Conservation (phyloP, 768 basidiomycete genomes). For the Russula compacta region DNA sequence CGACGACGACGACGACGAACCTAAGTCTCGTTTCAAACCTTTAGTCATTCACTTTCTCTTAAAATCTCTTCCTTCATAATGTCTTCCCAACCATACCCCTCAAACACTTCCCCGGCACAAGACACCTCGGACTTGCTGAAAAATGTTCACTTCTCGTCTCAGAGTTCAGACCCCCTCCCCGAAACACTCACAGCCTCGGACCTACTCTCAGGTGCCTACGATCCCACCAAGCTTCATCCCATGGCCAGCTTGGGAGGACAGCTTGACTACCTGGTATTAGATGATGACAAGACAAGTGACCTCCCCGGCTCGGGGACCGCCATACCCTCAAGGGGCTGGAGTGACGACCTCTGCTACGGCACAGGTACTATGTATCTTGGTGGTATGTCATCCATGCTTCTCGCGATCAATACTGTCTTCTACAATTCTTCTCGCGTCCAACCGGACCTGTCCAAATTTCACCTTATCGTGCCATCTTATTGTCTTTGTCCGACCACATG, state of each 20-base stretch:
- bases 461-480: slow-evolving; percentile 43
- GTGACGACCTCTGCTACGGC: slow-evolving; percentile 98
- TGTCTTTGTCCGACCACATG: slow-evolving; percentile 76
- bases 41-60: background rate
- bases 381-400: slow-evolving; percentile 50
- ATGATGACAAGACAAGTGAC: slow-evolving; percentile 91
- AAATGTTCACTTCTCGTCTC: slow-evolving; percentile 23
- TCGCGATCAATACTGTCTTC: slow-evolving; percentile 24
- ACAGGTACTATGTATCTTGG: slow-evolving; percentile 98
- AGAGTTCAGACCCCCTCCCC: slow-evolving; percentile 33
- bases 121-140: slow-evolving; percentile 17
- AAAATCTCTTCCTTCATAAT: background rate
- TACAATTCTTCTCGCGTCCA: slow-evolving; percentile 40
- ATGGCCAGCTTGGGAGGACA: slow-evolving; percentile 87
- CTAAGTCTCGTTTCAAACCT: background rate
- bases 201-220: slow-evolving; percentile 79
- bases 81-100: slow-evolving; percentile 9
- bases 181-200: slow-evolving; percentile 74
- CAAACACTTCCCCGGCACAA: background rate
- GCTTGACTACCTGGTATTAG: slow-evolving; percentile 90
- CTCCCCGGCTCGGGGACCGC: slow-evolving; percentile 86
- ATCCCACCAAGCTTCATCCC: slow-evolving; percentile 89
- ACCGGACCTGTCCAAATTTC: slow-evolving; percentile 34
- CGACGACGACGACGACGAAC: slow-evolving; percentile 7
- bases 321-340: slow-evolving; percentile 93